A percentile compares a stretch with the other conserved stretches of the same genome.
Conservation (phyloP, 192 early-diverging fungal species). For the Phlyctochytrium arcticum region DNA sequence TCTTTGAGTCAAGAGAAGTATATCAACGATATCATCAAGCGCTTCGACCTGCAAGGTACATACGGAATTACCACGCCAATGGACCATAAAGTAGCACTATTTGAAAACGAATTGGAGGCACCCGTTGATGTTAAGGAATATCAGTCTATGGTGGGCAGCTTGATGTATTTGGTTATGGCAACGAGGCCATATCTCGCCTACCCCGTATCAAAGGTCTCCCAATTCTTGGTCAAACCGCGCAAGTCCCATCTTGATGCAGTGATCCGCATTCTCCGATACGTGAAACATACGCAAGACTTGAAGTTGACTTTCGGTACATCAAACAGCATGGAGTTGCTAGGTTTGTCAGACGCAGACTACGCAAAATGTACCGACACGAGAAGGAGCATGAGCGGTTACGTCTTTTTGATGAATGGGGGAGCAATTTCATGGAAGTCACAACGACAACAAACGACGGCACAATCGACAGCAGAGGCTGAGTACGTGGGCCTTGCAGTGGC, state of each 20-base stretch:
- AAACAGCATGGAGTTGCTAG: no score
- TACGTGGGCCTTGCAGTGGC: no score
- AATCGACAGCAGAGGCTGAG: not conserved
- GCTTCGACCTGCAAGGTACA: not conserved
- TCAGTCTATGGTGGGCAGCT: not conserved
- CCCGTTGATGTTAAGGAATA: not conserved
- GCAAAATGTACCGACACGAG: no score
- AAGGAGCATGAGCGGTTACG: no score
- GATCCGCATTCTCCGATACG: no score
- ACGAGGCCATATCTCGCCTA: slow-evolving; percentile 3
- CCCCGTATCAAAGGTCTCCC: not conserved
- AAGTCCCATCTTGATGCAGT: not conserved
- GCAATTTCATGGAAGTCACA: not conserved
- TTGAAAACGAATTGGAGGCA: not conserved
- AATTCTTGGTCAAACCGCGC: not conserved
- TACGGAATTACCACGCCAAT: not conserved
- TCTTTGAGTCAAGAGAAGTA: not conserved
- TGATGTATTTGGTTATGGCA: not conserved
- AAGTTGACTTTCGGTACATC: no score
- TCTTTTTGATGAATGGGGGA: no score
- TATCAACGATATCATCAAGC: not conserved
- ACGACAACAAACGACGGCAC: not conserved
- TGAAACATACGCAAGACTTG: not conserved
- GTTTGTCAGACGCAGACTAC: no score
- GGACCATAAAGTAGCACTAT: not conserved